Evolutionary conservation across 495 filamentous ascomycete species (phyloP).

Genomic region (Articulospora tetracladia): DNA sequence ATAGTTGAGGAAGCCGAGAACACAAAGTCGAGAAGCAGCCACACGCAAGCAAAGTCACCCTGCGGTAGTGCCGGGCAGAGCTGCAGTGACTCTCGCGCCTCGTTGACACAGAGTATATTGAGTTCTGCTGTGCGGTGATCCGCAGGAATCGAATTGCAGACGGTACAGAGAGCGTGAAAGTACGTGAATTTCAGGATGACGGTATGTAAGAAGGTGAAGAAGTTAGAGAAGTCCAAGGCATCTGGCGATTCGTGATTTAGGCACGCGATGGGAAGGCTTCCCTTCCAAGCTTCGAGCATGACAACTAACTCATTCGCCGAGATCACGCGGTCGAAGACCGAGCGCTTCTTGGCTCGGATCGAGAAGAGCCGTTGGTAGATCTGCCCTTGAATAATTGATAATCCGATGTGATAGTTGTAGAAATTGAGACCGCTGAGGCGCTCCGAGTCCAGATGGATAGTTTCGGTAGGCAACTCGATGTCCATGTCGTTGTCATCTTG

Average conservation of each 20-base stretch:
- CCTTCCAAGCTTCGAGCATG: conserved; percentile 92
- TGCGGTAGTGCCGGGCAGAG: conserved; percentile 90
- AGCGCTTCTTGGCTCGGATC: conserved; percentile 81
- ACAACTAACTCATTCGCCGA: conserved; percentile 91
- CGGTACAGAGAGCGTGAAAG: not conserved
- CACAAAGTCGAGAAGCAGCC: conserved; percentile 89
- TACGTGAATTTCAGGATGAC: conserved; percentile 56
- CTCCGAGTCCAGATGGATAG: conserved; percentile 81
- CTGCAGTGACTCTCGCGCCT: conserved; percentile 85
- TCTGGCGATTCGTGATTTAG: not conserved
- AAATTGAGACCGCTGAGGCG: conserved; percentile 90
- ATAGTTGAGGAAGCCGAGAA: conserved; percentile 90
- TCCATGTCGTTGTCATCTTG: conserved; percentile 99
- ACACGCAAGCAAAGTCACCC: conserved; percentile 89
- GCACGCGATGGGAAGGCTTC: conserved; percentile 64
- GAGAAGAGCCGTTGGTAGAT: conserved; percentile 93
- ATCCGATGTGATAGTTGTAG: conserved; percentile 82
- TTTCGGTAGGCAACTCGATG: conserved; percentile 85
- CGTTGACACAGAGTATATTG: conserved; percentile 64
- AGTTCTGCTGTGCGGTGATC: not conserved
- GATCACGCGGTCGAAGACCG: conserved; percentile 85
- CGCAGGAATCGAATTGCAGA: not conserved
- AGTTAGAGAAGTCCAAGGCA: not conserved
- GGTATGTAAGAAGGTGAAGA: conserved; percentile 49
- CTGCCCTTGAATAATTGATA: conserved; percentile 84